Evolutionary conservation across 176 grass and related monocot species (phyloP).

Genomic region (Puccinellia tenuiflora): DNA sequence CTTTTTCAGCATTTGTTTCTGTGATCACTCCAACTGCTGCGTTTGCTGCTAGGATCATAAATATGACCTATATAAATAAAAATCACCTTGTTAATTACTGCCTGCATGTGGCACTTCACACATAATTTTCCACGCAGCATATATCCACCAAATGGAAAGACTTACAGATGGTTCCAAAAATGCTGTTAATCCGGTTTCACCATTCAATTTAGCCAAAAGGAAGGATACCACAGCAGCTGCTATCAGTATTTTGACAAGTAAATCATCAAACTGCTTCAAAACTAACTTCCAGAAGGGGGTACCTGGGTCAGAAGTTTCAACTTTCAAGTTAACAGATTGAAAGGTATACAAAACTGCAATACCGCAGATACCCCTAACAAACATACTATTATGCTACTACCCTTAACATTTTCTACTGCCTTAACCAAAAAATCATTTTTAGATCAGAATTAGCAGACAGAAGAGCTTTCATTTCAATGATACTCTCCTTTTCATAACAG

Average conservation of each 20-base stretch:
- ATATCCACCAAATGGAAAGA: constrained; percentile 20
- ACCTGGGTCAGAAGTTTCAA: constrained; percentile 44
- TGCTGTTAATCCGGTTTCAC: constrained; percentile 77
- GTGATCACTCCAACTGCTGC: constrained; percentile 96
- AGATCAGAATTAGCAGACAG: background rate
- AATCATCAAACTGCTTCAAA: constrained; percentile 98
- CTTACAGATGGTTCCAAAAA: constrained; percentile 99
- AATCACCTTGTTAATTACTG: background rate
- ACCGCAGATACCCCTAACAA: background rate
- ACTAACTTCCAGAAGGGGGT: constrained; percentile 94
- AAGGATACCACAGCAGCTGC: constrained; percentile 87
- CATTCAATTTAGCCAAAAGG: constrained; percentile 88
- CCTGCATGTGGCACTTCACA: background rate
- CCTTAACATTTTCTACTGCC: background rate
- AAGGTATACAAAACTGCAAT: background rate
- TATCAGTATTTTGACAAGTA: constrained; percentile 99
- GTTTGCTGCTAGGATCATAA: constrained; percentile 98
- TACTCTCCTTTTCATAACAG: background rate
- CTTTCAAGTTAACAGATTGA: constrained; percentile 5
- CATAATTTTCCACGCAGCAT: constrained; percentile 8
- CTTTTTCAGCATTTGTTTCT: constrained; percentile 99
- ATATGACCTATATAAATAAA: constrained; percentile 65
- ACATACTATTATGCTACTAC: background rate
- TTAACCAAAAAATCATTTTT: background rate
- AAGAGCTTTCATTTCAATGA: background rate